phyloP scores from a whole-genome alignment of 805 yeast species.

The Candida jianshihensis region DNA sequence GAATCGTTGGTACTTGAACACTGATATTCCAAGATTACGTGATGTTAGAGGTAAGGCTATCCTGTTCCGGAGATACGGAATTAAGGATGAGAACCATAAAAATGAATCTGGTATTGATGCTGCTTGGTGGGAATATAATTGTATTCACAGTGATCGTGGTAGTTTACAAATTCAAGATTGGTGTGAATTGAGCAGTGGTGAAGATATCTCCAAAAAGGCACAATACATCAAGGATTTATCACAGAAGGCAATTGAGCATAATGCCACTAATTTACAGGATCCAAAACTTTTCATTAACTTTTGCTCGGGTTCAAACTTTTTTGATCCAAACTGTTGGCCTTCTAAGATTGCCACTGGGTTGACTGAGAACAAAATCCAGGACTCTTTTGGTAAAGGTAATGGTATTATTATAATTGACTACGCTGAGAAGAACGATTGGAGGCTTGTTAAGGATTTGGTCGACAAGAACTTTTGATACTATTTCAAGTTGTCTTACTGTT shows the following conservation, averaged over 20 bases:
- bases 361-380: constrained; percentile 34
- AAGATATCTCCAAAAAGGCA: constrained; percentile 51
- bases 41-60: constrained; percentile 62
- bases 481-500: too few relatives aligned
- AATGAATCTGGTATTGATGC: constrained; percentile 62
- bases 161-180: constrained; percentile 62
- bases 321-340: constrained; percentile 72
- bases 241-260: constrained; percentile 44
- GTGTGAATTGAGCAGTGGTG: constrained; percentile 50
- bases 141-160: constrained; percentile 60
- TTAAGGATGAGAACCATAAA: constrained; percentile 35
- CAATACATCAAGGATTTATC: constrained; percentile 50
- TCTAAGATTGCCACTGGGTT: constrained; percentile 51
- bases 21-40: constrained; percentile 49
- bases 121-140: constrained; percentile 57
- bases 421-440: constrained; percentile 57
- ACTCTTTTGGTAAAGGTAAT: constrained; percentile 44
- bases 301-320: constrained; percentile 68
- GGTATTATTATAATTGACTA: constrained; percentile 68
- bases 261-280: constrained; percentile 33
- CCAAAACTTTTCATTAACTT: constrained; percentile 63
- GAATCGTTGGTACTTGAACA: constrained; percentile 54
- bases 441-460: constrained; percentile 41
- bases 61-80: constrained; percentile 68
- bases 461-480: constrained; percentile 37